Percentiles rank a stretch among this genome's conserved stretches.
Evolutionary conservation across 2,329 filamentous ascomycete species (phyloP).

Genomic region (Metarhizium rileyi): DNA sequence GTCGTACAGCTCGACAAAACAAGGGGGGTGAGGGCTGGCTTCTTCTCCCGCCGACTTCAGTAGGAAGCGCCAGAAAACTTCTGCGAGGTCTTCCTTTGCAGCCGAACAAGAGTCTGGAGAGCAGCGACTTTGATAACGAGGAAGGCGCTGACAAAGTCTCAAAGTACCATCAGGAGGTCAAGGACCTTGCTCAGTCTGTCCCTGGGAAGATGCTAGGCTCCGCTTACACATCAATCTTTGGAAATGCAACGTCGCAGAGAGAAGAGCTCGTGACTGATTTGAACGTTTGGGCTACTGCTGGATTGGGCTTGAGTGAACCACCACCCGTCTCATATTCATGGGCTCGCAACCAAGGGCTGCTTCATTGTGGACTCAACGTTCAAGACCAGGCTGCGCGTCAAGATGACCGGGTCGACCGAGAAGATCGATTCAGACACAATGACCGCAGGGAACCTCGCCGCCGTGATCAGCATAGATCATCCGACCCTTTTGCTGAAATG

Average conservation of each 20-base stretch:
- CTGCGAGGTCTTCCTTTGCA: constrained; percentile 53
- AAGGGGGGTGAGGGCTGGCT: constrained; percentile 65
- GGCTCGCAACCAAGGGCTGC: constrained; percentile 23
- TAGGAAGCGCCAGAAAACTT: constrained; percentile 34
- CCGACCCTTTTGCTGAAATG: constrained; percentile 19
- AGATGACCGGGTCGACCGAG: too few species aligned
- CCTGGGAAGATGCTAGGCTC: constrained; percentile 22
- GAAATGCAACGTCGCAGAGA: constrained; percentile 33
- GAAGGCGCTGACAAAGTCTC: constrained; percentile 40
- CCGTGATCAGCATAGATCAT: constrained; percentile 10
- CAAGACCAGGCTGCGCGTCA: constrained; percentile 3
- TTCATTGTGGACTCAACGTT: constrained; percentile 26
- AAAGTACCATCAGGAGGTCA: constrained; percentile 33
- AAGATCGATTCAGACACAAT: constrained; percentile 6
- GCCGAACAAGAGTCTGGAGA: constrained; percentile 39
- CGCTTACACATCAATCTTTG: constrained; percentile 50
- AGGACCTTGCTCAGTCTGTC: constrained; percentile 31
- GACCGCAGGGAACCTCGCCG: constrained; percentile 7
- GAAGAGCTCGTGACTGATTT: constrained; percentile 35
- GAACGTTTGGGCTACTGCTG: constrained; percentile 41
- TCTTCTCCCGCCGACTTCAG: constrained; percentile 48
- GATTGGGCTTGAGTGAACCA: constrained; percentile 41
- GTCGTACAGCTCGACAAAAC: constrained; percentile 66
- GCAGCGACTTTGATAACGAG: constrained; percentile 42
- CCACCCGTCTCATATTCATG: constrained; percentile 27